phyloP scores from a whole-genome alignment of 257 asterid species.

The Nicotiana sylvestris region DNA sequence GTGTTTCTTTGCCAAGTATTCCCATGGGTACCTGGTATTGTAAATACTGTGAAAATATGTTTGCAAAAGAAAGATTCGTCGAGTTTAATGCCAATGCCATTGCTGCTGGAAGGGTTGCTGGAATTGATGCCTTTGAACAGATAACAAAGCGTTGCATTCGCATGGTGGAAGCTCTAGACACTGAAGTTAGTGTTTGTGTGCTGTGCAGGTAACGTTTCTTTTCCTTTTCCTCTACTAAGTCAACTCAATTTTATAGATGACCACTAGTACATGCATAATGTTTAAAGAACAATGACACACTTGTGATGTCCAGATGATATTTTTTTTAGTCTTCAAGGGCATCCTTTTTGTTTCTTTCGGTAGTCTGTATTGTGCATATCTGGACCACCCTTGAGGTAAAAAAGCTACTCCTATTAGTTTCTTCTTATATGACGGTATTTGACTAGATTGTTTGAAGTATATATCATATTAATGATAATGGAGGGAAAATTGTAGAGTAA shows the following conservation, averaged over 20 bases:
- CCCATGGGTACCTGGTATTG: conserved; percentile 81
- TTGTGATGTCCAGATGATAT: background rate
- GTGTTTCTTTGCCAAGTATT: conserved; percentile 44
- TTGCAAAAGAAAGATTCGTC: conserved; percentile 49
- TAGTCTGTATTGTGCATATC: background rate
- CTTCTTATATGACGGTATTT: too few species aligned
- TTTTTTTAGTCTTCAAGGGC: background rate
- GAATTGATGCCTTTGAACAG: conserved; percentile 68
- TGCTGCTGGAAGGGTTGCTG: conserved; percentile 92
- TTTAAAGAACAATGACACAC: too few species aligned
- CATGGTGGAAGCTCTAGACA: conserved; percentile 46
- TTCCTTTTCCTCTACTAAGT: conserved; percentile 13
- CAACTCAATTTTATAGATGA: conserved; percentile 5
- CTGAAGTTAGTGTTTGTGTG: conserved; percentile 69
- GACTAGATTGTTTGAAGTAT: background rate
- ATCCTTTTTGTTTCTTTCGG: background rate
- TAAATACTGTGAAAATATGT: conserved; percentile 57
- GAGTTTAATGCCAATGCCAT: conserved; percentile 63
- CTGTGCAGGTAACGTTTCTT: conserved; percentile 71
- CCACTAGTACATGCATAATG: background rate
- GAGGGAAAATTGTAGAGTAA: background rate
- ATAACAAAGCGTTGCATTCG: conserved; percentile 73
- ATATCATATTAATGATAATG: background rate
- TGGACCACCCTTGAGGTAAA: background rate
- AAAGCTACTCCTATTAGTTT: too few species aligned